Base-by-base conservation (phyloP, 345 rosid genomes). In the Salix udensis region DNA sequence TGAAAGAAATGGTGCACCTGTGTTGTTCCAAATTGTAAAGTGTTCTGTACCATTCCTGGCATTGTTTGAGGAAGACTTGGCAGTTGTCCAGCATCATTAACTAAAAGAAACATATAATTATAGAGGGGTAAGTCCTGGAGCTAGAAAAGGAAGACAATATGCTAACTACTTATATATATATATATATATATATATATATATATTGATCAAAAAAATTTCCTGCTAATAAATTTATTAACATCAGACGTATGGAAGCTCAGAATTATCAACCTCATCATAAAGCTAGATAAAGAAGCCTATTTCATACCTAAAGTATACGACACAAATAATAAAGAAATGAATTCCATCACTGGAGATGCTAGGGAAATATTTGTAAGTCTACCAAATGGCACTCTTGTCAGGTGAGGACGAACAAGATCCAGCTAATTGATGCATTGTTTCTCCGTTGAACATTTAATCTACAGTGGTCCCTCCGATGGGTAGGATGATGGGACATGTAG, bases 11-110 rank as follows among this genome's bases (percentile, higher is more conserved):
- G 21, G 37, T 58, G 60, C 34, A 85, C 88, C 88, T 85, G 86
- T 30, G 81, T 68, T 37, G 84, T 26, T 74, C 82, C 82, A 71
- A 80, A 71, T 37, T 86, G 84, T 50, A 83, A 76, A 73, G 78
- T 77, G 69, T 77, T 83, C 50, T 77, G 86, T 5, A 71, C 66
- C 74, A 77, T 13, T 81, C 84, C 84, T 19, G 84, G 78, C 68
- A 79, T 31, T 71, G 76, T 39, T 67, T 60, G 78, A 64, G 73
- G 73, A 53, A 72, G 52, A 71, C 74, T 78, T 21, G 81, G 79
- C 50, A 80, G 50, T 76, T 85, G 86, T 8, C 79, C 88, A 79
- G 77, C 12, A 65, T 16, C 44, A 61, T 65, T 52, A 52, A 82
- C 26, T 66, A 28, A 60, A 58, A 64, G 52, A 2, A 64, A 75